phyloP scores from a whole-genome alignment of 2,329 filamentous ascomycete genomes.

The Alternaria incomplexa region DNA sequence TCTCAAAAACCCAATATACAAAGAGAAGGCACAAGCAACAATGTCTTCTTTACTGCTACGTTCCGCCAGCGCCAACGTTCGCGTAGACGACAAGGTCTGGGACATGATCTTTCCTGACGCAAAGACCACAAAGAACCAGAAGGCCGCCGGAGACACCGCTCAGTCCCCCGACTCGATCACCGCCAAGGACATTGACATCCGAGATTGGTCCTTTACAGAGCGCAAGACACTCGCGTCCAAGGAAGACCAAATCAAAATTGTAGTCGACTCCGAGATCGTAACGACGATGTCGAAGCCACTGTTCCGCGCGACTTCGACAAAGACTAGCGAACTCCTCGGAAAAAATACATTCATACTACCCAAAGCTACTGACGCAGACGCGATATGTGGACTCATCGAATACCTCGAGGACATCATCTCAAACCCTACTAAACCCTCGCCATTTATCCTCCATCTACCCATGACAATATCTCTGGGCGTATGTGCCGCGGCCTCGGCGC shows the following conservation, averaged over 20 bases:
- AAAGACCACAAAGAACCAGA: neutral
- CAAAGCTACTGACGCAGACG: neutral
- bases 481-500: accelerated
- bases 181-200: neutral
- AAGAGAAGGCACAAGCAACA: accelerated
- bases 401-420: neutral
- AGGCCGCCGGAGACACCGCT: neutral
- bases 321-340: neutral
- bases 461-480: neutral
- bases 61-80: neutral
- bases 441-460: accelerated
- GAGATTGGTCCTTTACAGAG: neutral
- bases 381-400: accelerated
- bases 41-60: neutral
- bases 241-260: accelerated
- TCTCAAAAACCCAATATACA: too few relatives aligned
- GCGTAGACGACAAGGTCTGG: neutral
- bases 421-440: accelerated
- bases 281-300: neutral
- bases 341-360: accelerated
- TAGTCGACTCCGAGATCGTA: neutral
- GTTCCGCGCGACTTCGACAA: neutral
- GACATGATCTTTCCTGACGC: neutral
- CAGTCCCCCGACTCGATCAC: neutral
- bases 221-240: neutral